Conservation (phyloP, 2,329 filamentous ascomycete genomes). For the Xylaria sp. region DNA sequence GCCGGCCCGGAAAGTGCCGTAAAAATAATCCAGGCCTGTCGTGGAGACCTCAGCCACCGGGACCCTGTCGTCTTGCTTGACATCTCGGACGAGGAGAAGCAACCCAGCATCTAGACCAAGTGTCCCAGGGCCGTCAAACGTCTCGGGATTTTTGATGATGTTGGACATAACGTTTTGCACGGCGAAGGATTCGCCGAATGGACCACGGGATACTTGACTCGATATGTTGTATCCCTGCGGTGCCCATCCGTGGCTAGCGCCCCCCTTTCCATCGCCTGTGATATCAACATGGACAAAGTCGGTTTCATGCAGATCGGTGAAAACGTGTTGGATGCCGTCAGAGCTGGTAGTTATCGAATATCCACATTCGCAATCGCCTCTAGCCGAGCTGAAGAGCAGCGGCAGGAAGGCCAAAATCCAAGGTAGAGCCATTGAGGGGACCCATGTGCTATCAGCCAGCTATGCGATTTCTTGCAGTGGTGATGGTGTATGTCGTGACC, state of each 20-base stretch:
- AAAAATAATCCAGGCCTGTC: conserved; percentile 70
- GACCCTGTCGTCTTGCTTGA: conserved; percentile 63
- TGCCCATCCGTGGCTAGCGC: conserved; percentile 61
- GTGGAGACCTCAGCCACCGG: conserved; percentile 73
- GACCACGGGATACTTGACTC: conserved; percentile 66
- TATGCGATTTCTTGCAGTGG: conserved; percentile 8
- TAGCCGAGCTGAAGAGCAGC: conserved; percentile 39
- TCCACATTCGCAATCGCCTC: conserved; percentile 75
- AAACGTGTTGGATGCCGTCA: conserved; percentile 59
- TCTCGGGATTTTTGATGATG: conserved; percentile 55
- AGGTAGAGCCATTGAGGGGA: conserved; percentile 23
- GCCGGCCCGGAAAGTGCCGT: conserved; percentile 75
- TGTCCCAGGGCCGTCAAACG: conserved; percentile 58
- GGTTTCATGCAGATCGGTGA: conserved; percentile 77
- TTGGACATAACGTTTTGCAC: conserved; percentile 68
- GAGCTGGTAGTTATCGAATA: conserved; percentile 68
- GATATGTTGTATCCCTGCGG: conserved; percentile 75
- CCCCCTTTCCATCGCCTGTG: conserved; percentile 58
- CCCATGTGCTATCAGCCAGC: conserved; percentile 12
- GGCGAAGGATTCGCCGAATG: conserved; percentile 73
- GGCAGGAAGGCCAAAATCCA: conserved; percentile 31
- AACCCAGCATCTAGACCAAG: conserved; percentile 63
- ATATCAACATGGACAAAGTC: conserved; percentile 71
- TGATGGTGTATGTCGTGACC: conserved; percentile 16
- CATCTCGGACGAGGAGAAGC: conserved; percentile 65